Evolutionary conservation across 331 rosid genomes (phyloP), one percentile per base, ranked within the genome.

Genomic region (Dryas integrifolia): DNA sequence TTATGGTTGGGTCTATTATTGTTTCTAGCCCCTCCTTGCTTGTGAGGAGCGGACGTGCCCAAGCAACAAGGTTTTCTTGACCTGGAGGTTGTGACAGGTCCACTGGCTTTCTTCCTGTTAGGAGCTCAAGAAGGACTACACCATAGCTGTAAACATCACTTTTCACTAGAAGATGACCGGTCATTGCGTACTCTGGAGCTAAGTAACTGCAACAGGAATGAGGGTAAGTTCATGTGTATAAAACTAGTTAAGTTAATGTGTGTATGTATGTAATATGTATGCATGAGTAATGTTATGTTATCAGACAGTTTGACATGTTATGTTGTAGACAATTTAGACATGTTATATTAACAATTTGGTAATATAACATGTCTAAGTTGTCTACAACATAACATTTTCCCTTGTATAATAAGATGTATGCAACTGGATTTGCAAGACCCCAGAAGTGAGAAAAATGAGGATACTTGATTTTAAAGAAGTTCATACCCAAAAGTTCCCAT

Each of bases 171-270:
- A 95, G 96, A 76, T 95, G 97, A 53, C 99, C 99, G 0, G 99
- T 95, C 99, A 95, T 95, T 70, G 99, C 99, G 60, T 95, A 95
- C 71, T 95, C 99, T 7, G 99, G 99, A 76, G 99, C 99, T 55
- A 95, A 80, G 89, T 95, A 95, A 52, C 99, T 94, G 92, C 77
- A 73, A 76, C 77, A 86, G 18, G 48, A 65, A 56, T 5, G 24
- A 14, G 50, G 24, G 43, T 7, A 30, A 30, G 40, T 11, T 12
- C 12, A 21, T 39, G 7, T 2, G 12, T 40, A 1, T 15, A 5
- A 58, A 58, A 13, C 41, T 26, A 30, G 12, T 58, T 26, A 30
- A 13, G 9, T 44, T 44, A 44, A 6, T 44, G 48, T 44, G 47
- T 44, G 48, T 44, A 44, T 9, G 48, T 44, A 5, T 44, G 4